Conservation (phyloP, 2,329 filamentous ascomycete species). For the Fusarium sp. region DNA sequence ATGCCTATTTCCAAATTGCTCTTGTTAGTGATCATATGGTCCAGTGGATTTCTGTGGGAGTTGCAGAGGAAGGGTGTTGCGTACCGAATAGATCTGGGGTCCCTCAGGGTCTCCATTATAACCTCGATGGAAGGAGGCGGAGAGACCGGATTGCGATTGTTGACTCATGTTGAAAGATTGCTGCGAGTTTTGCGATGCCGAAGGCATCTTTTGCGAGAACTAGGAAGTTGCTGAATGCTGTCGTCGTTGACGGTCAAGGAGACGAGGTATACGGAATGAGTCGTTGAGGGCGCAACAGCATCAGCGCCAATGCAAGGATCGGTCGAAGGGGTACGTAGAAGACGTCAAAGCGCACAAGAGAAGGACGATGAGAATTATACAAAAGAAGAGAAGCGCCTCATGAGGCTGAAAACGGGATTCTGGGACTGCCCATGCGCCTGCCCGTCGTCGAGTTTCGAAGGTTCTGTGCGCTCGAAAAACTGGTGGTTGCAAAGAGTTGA, state of each 20-base stretch:
- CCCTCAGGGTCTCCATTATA: slow-evolving; percentile 54
- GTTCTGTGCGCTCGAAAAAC: slow-evolving; percentile 43
- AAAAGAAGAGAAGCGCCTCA: slow-evolving; percentile 25
- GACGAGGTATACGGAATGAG: neutral
- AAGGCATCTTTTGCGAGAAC: slow-evolving; percentile 48
- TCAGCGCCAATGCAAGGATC: slow-evolving; percentile 24
- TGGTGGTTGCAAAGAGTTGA: slow-evolving; percentile 43
- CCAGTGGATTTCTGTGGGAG: neutral
- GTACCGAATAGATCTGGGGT: slow-evolving; percentile 73
- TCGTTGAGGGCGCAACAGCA: slow-evolving; percentile 21
- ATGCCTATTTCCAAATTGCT: slow-evolving; percentile 64
- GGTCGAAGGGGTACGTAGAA: slow-evolving; percentile 20
- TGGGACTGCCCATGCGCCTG: slow-evolving; percentile 40
- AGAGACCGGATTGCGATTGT: slow-evolving; percentile 58
- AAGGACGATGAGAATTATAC: slow-evolving; percentile 6
- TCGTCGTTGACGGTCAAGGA: neutral
- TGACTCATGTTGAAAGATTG: slow-evolving; percentile 70
- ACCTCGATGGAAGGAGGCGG: slow-evolving; percentile 52
- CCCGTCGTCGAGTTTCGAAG: slow-evolving; percentile 31
- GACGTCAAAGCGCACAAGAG: slow-evolving; percentile 12
- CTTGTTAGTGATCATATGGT: slow-evolving; percentile 32
- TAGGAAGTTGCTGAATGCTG: neutral
- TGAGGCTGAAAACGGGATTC: slow-evolving; percentile 28
- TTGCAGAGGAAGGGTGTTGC: slow-evolving; percentile 33
- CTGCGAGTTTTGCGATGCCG: slow-evolving; percentile 65